Conservation (phyloP, 2,329 filamentous ascomycete genomes). For the Canariomyces notabilis region DNA sequence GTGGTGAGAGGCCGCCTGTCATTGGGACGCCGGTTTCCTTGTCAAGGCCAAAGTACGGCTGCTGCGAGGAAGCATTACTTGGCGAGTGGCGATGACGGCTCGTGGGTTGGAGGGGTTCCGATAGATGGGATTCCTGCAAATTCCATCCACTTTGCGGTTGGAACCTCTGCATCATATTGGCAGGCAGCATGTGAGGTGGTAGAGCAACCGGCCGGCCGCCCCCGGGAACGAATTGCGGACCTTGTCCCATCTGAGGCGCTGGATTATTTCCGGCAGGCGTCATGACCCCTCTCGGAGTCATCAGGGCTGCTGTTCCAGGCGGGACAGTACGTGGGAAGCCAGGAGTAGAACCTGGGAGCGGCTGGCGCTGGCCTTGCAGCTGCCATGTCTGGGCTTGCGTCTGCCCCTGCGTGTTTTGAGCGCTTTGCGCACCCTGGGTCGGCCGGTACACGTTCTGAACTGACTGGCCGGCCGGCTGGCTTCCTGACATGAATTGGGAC, state of each 20-base stretch:
- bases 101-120: conserved; percentile 43
- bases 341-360: not conserved
- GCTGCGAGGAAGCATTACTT: conserved; percentile 27
- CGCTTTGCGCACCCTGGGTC: conserved; percentile 14
- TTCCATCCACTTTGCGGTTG: conserved; percentile 47
- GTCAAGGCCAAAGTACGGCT: conserved; percentile 40
- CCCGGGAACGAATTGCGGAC: conserved; percentile 5
- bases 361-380: conserved; percentile 15
- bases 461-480: conserved; percentile 12
- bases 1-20: conserved; percentile 10
- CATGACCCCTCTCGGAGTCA: conserved; percentile 5
- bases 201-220: conserved; percentile 13
- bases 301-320: conserved; percentile 4
- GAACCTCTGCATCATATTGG: conserved; percentile 38
- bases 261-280: conserved; percentile 13
- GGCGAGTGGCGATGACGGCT: conserved; percentile 34
- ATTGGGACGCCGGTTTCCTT: conserved; percentile 44
- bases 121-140: conserved; percentile 50
- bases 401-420: conserved; percentile 6
- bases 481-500: conserved; percentile 15
- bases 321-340: conserved; percentile 5
- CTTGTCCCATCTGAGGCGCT: conserved; percentile 8
- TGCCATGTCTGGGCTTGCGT: conserved; percentile 17
- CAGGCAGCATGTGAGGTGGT: conserved; percentile 20
- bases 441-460: conserved; percentile 24